Base-by-base conservation (phyloP, 148 eudicot species). In the Arctostaphylos glauca region DNA sequence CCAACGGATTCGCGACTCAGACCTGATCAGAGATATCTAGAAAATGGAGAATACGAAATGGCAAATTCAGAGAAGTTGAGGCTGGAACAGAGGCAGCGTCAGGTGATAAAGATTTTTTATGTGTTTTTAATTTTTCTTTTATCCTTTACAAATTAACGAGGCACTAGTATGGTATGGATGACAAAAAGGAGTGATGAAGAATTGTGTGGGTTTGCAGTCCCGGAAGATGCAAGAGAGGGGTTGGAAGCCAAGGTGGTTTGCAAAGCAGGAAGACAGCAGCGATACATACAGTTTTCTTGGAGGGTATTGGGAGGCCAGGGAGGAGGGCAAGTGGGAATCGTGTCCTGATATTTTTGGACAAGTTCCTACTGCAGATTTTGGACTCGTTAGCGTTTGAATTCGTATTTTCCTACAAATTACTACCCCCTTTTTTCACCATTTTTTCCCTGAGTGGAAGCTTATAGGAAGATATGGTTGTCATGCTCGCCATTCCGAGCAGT, bases 1-100 rank as follows among this genome's bases (percentile, higher is more conserved):
- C 85, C 88, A 47, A 86, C 88, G 55, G 88, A 86, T 80, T 86
- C 88, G 66, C 77, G 88, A 76, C 85, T 83, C 66, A 80, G 88
- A 74, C 88, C 85, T 53, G 88, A 86, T 76, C 88, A 86, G 73
- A 80, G 88, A 84, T 82, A 50, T 58, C 53, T 86, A 58, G 85
- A 86, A 79, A 80, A 86, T 49, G 88, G 88, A 47, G 88, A 83
- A 58, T 86, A 83, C 19, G 82, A 80, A 60, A 62, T 43, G 67
- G 88, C 88, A 23, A 79, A 79, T 50, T 48, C 85, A 60, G 85
- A 86, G 78, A 86, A 86, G 81, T 47, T 83, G 56, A 71, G 88
- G 49, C 78, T 86, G 44, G 88, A 86, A 76, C 80, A 83, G 81
- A 79, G 82, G 74, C 88, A 86, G 75, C 85, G 85, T 9, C 83